These are phyloP conservation scores for Citrus trifoliata DNA, from an alignment of 345 rosid species.

Conservation along the genomic window DNA sequence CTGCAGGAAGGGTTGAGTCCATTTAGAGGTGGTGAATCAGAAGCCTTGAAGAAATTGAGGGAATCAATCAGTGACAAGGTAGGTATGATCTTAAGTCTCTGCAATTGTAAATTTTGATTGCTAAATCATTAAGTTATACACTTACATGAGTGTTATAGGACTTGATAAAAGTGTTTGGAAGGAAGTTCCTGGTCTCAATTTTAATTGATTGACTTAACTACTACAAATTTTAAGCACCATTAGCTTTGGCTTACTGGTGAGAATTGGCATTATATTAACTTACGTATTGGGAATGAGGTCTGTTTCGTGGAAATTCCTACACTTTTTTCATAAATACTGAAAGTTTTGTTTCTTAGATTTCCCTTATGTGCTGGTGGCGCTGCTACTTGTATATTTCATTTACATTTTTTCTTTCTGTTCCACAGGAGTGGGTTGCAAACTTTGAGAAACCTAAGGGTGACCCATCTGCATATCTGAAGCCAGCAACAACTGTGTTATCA, in stretches of 20 bases:
- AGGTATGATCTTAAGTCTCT: constrained; percentile 39
- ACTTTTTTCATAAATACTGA: not conserved
- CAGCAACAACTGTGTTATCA: constrained; percentile 86
- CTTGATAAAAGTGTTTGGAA: not conserved
- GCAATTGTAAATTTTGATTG: not conserved
- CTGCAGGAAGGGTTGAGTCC: constrained; percentile 62
- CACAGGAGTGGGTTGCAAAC: constrained; percentile 87
- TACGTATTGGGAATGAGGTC: not conserved
- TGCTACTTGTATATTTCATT: not conserved
- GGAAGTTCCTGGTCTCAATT: not conserved
- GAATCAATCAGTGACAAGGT: constrained; percentile 70
- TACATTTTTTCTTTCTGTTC: not conserved
- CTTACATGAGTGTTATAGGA: not conserved
- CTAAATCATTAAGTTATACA: not conserved
- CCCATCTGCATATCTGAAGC: constrained; percentile 79
- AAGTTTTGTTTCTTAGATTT: not conserved
- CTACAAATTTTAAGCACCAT: not conserved
- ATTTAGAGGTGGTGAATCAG: constrained; percentile 88
- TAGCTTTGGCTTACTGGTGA: not conserved
- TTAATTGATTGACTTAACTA: not conserved
- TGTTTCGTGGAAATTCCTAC: not conserved
- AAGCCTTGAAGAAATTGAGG: constrained; percentile 63
- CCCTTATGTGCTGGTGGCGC: not conserved
- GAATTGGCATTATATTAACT: not conserved
- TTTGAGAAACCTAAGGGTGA: constrained; percentile 98